These are phyloP conservation scores for Coemansia sp. DNA, from an alignment of 192 early-diverging fungal genomes.

Conservation along the genomic window DNA sequence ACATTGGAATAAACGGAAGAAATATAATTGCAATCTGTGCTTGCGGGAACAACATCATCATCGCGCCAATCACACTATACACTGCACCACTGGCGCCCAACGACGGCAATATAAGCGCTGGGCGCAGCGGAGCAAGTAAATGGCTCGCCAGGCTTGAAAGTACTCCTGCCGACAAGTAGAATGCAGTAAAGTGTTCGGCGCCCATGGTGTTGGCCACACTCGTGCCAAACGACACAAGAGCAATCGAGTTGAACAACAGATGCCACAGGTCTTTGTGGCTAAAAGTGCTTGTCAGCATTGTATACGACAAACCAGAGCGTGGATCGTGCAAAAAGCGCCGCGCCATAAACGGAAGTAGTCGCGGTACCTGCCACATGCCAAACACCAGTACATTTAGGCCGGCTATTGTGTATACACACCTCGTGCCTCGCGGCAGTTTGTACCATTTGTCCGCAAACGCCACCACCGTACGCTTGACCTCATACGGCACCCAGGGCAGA, in stretches of 20 bases:
- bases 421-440: constrained; percentile 17
- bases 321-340: constrained; percentile 80
- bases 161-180: constrained; percentile 74
- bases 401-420: constrained; percentile 56
- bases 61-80: constrained; percentile 66
- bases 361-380: constrained; percentile 71
- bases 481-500: constrained; percentile 40
- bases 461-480: constrained; percentile 30
- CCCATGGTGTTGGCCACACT: constrained; percentile 57
- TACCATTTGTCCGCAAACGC: constrained; percentile 36
- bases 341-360: constrained; percentile 67
- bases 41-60: constrained; percentile 60
- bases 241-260: constrained; percentile 80
- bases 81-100: constrained; percentile 85
- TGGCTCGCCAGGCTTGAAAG: constrained; percentile 69
- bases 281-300: constrained; percentile 77
- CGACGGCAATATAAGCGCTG: constrained; percentile 57
- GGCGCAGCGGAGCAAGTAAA: constrained; percentile 44
- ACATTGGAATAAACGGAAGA: constrained; percentile 57
- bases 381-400: constrained; percentile 76
- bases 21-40: constrained; percentile 63
- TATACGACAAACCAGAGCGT: constrained; percentile 62
- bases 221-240: constrained; percentile 65
- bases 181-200: constrained; percentile 71
- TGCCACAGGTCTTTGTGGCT: constrained; percentile 74